Conservation (phyloP, 169 alveolate genomes). For the Perkinsus olseni region DNA sequence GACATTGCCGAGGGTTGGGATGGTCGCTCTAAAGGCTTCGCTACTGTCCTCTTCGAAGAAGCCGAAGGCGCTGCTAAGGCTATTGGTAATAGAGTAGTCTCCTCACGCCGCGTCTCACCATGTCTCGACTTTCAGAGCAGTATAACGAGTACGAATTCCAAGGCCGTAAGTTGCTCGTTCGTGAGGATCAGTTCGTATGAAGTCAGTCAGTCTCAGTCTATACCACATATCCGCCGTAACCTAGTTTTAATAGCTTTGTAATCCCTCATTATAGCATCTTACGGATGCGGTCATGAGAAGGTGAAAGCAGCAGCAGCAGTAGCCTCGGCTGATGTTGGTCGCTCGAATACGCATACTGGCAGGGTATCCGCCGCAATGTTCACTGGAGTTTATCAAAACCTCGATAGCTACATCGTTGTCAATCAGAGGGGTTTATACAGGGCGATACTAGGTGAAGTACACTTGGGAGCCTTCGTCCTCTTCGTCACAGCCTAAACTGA, state of each 20-base stretch:
- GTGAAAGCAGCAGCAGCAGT: too few species aligned
- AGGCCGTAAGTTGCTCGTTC: background rate
- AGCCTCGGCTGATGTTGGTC: too few species aligned
- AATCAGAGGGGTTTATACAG: background rate
- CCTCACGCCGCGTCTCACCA: background rate
- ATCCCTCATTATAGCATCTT: background rate
- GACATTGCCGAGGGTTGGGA: constrained; percentile 28
- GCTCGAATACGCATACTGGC: too few species aligned
- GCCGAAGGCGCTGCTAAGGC: constrained; percentile 32
- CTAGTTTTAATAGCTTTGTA: background rate
- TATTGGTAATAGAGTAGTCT: background rate
- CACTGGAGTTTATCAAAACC: too few species aligned
- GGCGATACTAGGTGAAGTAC: background rate
- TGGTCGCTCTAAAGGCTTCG: constrained; percentile 38
- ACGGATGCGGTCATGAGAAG: background rate
- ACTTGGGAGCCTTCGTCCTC: too few species aligned
- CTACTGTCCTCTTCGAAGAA: constrained; percentile 24
- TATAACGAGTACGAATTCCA: background rate
- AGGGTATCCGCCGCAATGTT: too few species aligned
- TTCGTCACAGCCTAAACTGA: too few species aligned
- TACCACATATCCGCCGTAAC: too few species aligned
- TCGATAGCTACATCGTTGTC: background rate
- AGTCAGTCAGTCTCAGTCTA: background rate
- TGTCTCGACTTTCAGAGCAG: background rate
- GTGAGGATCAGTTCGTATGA: background rate